These are phyloP conservation scores for Licmophora abbreviata DNA, from an alignment of 108 stramenopile species.

Conservation along the genomic window DNA sequence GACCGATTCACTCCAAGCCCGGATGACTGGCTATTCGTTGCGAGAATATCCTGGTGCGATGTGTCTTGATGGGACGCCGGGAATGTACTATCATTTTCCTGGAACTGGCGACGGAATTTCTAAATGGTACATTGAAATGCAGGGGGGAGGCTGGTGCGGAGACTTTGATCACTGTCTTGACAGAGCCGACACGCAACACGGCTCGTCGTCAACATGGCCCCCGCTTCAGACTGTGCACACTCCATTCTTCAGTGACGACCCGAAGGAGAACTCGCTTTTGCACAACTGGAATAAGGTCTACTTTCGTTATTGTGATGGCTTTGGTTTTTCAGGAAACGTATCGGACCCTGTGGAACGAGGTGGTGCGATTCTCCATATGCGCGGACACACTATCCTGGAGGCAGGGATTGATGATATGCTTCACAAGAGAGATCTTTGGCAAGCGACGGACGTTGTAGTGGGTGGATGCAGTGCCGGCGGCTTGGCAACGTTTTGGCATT, in stretches of 20 bases:
- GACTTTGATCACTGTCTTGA: neutral
- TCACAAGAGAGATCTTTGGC: neutral
- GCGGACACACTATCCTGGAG: neutral
- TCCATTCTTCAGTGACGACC: neutral
- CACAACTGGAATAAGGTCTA: neutral
- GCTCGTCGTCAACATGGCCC: neutral
- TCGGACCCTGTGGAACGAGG: neutral
- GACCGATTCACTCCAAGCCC: too few relatives aligned
- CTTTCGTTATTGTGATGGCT: neutral
- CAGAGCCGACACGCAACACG: neutral
- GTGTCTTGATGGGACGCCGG: neutral
- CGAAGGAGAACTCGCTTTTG: neutral
- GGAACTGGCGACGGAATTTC: neutral
- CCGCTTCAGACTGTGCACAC: neutral
- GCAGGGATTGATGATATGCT: neutral
- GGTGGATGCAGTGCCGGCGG: constrained; percentile 1
- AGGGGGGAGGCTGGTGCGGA: neutral
- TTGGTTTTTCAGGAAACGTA: neutral
- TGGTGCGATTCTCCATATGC: neutral
- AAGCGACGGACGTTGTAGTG: neutral
- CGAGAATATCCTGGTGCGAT: neutral
- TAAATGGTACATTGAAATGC: constrained; percentile 4
- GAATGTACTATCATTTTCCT: neutral
- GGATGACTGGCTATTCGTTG: too few relatives aligned
- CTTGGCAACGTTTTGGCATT: neutral